Base-by-base conservation (phyloP, 2,329 filamentous ascomycete species). In the Phialocephala sp. region DNA sequence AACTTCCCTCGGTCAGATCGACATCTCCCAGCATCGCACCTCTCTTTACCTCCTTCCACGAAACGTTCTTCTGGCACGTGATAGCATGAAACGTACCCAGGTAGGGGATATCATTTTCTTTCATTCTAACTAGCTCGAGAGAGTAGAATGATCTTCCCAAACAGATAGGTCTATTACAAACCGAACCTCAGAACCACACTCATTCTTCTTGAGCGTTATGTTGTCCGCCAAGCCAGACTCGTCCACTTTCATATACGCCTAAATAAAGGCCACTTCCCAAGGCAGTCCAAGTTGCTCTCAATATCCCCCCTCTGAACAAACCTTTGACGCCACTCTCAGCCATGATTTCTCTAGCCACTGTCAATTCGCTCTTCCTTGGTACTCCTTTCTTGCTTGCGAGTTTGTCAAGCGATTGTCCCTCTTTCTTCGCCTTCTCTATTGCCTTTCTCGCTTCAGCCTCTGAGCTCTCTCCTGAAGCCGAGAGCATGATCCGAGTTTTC, bases 401-500 rank as follows among this genome's bases (percentile, higher is more conserved):
- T 15, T 65, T 68, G 6, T 71, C 60, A 15, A 70, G 61, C 14
- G 70, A 67, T 57, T 75, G 63, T 65, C 73, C 69, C 73, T 77
- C 63, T 20, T 66, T 66, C 60, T 67, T 72, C n/a, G 67, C 67
- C 27, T 66, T 66, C 20, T 74, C 69, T 12, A 68, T 54, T n/a
- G 70, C 68, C 24, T 71, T 68, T 59, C 68, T 73, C 37, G 68
- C 72, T 55, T 73, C 66, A 24, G 68, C 75, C 12, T 78, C 70
- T 14, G 69, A 73, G 14, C 59, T 75, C 65, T 75, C 71, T 60
- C 70, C 66, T 61, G 72, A 66, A 1, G 88, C 88, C 36, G 85
- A 83, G 32, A 97, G 81, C 93, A 97, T 97, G 79, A 97, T 91
- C 59, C 92, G 81, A 69, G 93, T 97, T 81, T 97, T 97, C 27